Conservation (phyloP, 257 asterid genomes). For the Mentha longifolia region DNA sequence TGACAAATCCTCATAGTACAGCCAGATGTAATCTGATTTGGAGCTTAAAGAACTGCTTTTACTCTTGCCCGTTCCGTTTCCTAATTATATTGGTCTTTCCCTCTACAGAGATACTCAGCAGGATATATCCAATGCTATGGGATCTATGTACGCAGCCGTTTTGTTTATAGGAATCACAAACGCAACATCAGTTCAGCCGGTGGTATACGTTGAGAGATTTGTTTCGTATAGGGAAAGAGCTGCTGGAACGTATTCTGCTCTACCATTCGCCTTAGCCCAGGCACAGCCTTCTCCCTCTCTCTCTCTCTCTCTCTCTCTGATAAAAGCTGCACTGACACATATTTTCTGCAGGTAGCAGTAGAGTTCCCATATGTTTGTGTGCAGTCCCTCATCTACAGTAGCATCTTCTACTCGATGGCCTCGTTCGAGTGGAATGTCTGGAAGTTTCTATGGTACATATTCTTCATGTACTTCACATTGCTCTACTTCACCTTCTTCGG, state of each 20-base stretch:
- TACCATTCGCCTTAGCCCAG: slow-evolving; percentile 94
- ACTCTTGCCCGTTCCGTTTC: background rate
- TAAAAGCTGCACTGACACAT: background rate
- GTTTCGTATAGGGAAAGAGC: slow-evolving; percentile 90
- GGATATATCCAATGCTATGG: slow-evolving; percentile 93
- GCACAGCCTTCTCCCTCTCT: slow-evolving; percentile 32
- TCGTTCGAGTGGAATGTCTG: slow-evolving; percentile 68
- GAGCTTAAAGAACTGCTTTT: background rate
- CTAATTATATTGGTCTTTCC: background rate
- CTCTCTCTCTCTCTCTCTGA: background rate
- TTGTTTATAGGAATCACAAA: slow-evolving; percentile 83
- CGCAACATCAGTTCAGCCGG: slow-evolving; percentile 82
- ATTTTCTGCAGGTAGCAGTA: slow-evolving; percentile 60
- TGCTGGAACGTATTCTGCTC: slow-evolving; percentile 94
- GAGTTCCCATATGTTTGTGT: slow-evolving; percentile 77
- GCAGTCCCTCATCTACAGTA: slow-evolving; percentile 72
- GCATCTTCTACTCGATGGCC: slow-evolving; percentile 81
- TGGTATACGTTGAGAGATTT: slow-evolving; percentile 73
- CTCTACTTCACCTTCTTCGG: slow-evolving; percentile 89
- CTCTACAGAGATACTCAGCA: slow-evolving; percentile 66
- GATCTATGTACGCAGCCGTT: slow-evolving; percentile 95
- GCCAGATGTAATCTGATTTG: no score
- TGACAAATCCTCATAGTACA: background rate
- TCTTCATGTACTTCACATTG: slow-evolving; percentile 74
- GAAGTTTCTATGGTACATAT: slow-evolving; percentile 80